Base-by-base conservation (phyloP, 306 rosid genomes). In the Prunus armeniaca region DNA sequence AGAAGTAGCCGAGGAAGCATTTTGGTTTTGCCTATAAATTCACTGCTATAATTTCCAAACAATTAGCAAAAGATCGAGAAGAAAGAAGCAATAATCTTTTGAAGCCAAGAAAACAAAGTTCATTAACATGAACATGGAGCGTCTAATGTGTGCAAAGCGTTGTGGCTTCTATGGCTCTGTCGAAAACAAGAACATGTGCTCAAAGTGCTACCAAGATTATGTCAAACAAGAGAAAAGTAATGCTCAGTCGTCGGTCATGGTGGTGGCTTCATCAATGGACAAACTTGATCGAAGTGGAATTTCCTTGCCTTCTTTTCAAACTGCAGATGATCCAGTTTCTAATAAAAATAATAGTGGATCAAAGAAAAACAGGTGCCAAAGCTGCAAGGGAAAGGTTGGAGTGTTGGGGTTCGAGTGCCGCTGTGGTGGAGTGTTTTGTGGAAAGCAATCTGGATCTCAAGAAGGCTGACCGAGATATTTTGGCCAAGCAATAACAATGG, bases 401-500 rank as follows among this genome's bases (percentile, higher is more conserved):
- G 24, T 64, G 57, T 13, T 14, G 18, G 77, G 81, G 45, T 65
- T 71, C 22, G 14, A 9, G 2, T 81, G 84, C 71, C 63, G 77
- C 5, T 64, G 81, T 49, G 57, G 69, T 6, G 73, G 68, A 2
- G 41, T 63, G 69, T 81, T 81, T 22, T 81, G 84, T 41, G n/a
- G 56, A 0, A 45, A 3, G 18, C 74, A 3, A 14, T 20, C 30
- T 71, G 14, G 67, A 79, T 71, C 8, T 11, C 51, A 79, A 72
- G 73, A n/a, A 9, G 41, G 3, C 2, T 1, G 68, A 20, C 4
- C 11, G 2, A 67, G 24, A 62, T 4, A 28, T 30, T 30, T 30
- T 30, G 32, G 32, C 32, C 32, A 30, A 30, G 32, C 32, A 30
- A 30, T 30, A 30, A 30, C 32, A 3, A 30, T 30, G 32, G 30